Percentiles rank a stretch among this genome's conserved stretches.
These are phyloP conservation scores for Rosa rugosa DNA, from an alignment of 306 rosid genomes.

Conservation along the genomic window DNA sequence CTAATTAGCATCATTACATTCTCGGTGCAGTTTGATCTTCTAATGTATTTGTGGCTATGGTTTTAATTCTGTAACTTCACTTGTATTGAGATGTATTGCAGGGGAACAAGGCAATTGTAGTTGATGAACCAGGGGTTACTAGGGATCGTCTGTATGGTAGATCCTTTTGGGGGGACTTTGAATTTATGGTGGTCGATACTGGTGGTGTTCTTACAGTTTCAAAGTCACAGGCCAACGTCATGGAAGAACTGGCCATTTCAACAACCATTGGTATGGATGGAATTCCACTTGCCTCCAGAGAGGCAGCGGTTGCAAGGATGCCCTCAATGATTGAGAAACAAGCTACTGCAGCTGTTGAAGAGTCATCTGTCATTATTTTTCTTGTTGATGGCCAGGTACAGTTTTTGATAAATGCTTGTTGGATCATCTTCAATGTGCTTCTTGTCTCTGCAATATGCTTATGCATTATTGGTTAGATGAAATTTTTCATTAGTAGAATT, in stretches of 20 bases:
- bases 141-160: conserved; percentile 97
- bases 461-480: neutral
- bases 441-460: neutral
- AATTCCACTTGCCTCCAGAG: conserved; percentile 83
- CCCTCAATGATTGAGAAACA: conserved; percentile 98
- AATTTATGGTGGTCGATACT: conserved; percentile 94
- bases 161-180: conserved; percentile 83
- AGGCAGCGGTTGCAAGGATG: conserved; percentile 94
- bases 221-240: conserved; percentile 69
- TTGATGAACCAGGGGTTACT: conserved; percentile 97
- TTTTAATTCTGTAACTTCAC: conserved; percentile 1
- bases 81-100: conserved; percentile 24
- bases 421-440: conserved; percentile 1
- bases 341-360: conserved; percentile 87
- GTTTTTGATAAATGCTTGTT: conserved; percentile 16
- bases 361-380: conserved; percentile 79
- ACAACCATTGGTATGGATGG: conserved; percentile 98
- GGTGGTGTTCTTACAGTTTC: conserved; percentile 91
- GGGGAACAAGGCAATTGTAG: conserved; percentile 96
- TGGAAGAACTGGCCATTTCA: conserved; percentile 82
- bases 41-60: neutral
- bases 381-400: conserved; percentile 92
- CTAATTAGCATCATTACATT: conserved; percentile 11
- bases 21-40: conserved; percentile 16
- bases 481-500: neutral